Evolutionary conservation across 352 stramenopile species (phyloP), one percentile per base, ranked within the genome.

Genomic region (Globisporangium solare): DNA sequence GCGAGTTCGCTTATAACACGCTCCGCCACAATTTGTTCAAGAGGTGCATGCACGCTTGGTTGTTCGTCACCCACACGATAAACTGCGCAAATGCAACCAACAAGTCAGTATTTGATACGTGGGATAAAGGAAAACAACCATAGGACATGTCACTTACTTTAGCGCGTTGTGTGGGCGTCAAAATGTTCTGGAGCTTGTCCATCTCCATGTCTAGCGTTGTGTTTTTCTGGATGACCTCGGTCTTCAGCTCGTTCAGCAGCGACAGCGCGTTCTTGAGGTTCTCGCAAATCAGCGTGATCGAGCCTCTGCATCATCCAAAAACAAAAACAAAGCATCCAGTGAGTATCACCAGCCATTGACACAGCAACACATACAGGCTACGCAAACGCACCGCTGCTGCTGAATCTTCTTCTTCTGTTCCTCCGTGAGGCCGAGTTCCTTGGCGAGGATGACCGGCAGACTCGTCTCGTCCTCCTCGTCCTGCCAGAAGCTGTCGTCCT

Each of bases 11-110:
- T 83, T 82, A 94, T 78, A 94, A 83, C 48, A 94, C 83, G 69
- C 79, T 94, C 58, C 81, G 91, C 93, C 93, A 98, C 54, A 98
- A 73, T 74, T 98, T 97, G 79, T 98, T 97, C n/a, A 98, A 77
- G 74, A 98, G 83, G 64, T 97, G 88, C 88, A 98, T 98, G 61
- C 87, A 97, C 42, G 93, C 93, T 55, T 92, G 86, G 66, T 98
- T 98, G 71, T 98, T 97, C 49, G 88, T 96, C 54, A 97, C 89
- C 93, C 93, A 98, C 24, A 98, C 87, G 48, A 98, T 95, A 70
- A 98, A 98, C 74, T 92, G 56, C 32, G 32, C 46, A 43, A 14
- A 40, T 46, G 59, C 51, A 51, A 37, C 50, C 56, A 57, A 20
- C 20, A 27, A 49, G 15, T 61, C n/a, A 47, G 17, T 20, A 39